A percentile compares a stretch with the other conserved stretches of the same genome.
phyloP scores from a whole-genome alignment of 345 rosid species.

The Alliaria petiolata region DNA sequence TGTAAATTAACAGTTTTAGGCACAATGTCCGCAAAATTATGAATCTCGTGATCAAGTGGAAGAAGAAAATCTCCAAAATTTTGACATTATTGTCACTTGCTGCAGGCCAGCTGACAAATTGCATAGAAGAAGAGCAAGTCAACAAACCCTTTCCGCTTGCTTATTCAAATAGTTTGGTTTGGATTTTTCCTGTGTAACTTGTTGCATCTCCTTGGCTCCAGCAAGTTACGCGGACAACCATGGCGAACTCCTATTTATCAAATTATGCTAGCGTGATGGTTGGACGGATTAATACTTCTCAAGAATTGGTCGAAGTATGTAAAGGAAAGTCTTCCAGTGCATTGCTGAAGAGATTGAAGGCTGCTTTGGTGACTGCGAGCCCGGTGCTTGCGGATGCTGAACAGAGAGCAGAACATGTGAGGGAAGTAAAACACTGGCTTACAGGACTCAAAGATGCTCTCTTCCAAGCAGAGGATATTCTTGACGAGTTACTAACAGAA shows the following conservation, averaged over 20 bases:
- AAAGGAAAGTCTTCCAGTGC: constrained; percentile 19
- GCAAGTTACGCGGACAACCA: neutral
- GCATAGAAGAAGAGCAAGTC: neutral
- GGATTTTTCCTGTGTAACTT: no score
- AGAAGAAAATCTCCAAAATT: neutral
- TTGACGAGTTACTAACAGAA: constrained; percentile 33
- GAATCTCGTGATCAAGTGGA: neutral
- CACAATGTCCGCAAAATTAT: neutral
- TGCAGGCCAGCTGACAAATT: constrained; percentile 15
- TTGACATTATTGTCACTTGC: constrained; percentile 2
- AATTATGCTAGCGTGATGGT: constrained; percentile 9
- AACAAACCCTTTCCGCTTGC: neutral
- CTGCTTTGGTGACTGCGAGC: constrained; percentile 18
- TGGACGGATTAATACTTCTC: constrained; percentile 30
- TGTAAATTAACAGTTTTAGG: neutral
- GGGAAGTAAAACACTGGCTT: constrained; percentile 32
- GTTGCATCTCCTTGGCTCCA: constrained; percentile 1
- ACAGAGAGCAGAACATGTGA: constrained; percentile 24
- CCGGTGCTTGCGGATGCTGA: constrained; percentile 34
- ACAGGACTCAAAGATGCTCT: constrained; percentile 26
- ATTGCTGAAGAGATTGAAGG: constrained; percentile 31
- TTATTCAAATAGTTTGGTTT: no score
- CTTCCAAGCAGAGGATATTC: constrained; percentile 34
- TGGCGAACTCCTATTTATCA: constrained; percentile 16
- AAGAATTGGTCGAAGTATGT: constrained; percentile 21